Percentiles rank a stretch among this genome's conserved stretches.
Conservation (phyloP, 192 early-diverging fungal genomes). For the Coemansia sp. region DNA sequence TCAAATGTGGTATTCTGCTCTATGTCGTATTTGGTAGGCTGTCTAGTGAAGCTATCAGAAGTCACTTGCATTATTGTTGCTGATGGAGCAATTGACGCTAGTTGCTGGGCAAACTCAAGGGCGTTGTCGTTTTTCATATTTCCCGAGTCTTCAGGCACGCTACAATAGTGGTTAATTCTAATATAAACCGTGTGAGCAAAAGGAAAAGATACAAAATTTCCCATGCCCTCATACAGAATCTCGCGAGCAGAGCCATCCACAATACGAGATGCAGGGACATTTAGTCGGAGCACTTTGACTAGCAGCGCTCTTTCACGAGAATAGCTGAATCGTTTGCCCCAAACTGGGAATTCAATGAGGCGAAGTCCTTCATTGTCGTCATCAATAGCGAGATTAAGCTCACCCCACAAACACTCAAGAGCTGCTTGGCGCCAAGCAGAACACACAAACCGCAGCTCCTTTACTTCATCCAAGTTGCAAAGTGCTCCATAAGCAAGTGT, state of each 20-base stretch:
- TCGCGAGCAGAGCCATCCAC: not conserved
- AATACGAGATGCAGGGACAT: not conserved
- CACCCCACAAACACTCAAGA: not conserved
- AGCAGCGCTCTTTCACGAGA: too few relatives aligned
- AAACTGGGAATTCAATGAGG: not conserved
- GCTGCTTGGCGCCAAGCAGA: not conserved
- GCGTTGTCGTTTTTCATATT: too few relatives aligned
- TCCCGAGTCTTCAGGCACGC: too few relatives aligned
- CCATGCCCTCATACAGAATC: not conserved
- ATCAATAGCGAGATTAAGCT: not conserved
- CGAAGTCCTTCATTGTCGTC: not conserved
- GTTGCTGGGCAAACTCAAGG: not conserved
- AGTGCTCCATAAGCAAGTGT: not conserved
- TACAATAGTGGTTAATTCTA: too few relatives aligned
- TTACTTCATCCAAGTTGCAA: not conserved
- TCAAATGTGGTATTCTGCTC: too few relatives aligned
- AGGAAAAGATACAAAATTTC: not conserved
- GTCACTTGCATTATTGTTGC: not conserved
- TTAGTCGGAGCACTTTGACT: not conserved
- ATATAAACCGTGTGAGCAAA: too few relatives aligned
- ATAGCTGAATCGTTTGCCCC: not conserved
- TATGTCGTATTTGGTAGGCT: too few relatives aligned
- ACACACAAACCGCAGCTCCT: constrained; percentile 1
- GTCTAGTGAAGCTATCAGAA: too few relatives aligned
- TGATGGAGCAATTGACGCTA: not conserved